Percentiles rank a stretch among this genome's conserved stretches.
phyloP scores from a whole-genome alignment of 371 early-diverging fungal genomes.

The Mucor sp. region DNA sequence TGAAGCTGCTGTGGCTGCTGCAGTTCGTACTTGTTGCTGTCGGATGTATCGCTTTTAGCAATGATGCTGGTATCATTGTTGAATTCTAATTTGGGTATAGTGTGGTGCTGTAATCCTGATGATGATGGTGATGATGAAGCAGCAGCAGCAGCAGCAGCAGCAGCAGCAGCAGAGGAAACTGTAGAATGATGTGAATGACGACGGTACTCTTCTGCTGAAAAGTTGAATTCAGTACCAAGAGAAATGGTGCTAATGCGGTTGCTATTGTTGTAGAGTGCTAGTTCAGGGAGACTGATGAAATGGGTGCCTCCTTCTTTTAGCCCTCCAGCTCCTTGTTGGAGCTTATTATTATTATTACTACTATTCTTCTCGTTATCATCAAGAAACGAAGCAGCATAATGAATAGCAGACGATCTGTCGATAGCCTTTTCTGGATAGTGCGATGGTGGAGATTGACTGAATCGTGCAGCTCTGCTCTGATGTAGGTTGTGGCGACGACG shows the following conservation, averaged over 20 bases:
- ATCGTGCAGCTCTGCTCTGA: slow-evolving; percentile 23
- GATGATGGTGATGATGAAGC: not conserved
- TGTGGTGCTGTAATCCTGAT: not conserved
- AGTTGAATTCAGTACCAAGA: slow-evolving; percentile 26
- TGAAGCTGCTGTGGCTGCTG: not conserved
- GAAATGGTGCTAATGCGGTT: slow-evolving; percentile 20
- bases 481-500: not conserved
- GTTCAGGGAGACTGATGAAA: slow-evolving; percentile 11
- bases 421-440: not conserved
- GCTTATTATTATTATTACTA: not conserved
- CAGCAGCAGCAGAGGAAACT: not conserved
- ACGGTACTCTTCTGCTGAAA: slow-evolving; percentile 6
- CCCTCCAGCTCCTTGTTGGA: not conserved
- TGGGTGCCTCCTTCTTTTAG: not conserved
- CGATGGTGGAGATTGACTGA: slow-evolving; percentile 30
- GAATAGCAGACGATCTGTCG: not conserved
- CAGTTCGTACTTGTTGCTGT: not conserved
- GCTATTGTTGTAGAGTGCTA: not conserved
- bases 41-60: not conserved
- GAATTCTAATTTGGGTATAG: not conserved
- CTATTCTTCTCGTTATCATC: not conserved
- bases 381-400: not conserved
- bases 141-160: not conserved
- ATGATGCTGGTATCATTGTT: not conserved
- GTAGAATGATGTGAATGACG: slow-evolving; percentile 2